Evolutionary conservation across 495 filamentous ascomycete genomes (phyloP).

Genomic region (Tuber indicum): DNA sequence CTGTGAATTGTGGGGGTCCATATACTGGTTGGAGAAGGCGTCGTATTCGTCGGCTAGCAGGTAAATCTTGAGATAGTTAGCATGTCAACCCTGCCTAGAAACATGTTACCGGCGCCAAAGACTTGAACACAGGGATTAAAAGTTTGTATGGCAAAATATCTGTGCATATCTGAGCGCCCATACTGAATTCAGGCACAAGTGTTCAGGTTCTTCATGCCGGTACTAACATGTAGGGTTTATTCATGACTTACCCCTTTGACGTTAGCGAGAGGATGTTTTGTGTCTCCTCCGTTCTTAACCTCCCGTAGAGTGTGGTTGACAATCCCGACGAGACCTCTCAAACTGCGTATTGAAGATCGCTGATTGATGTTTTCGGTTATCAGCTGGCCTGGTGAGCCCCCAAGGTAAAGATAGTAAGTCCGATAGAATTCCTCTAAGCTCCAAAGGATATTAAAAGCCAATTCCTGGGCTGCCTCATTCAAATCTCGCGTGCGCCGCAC

Average conservation of each 20-base stretch:
- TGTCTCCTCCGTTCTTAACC: neutral
- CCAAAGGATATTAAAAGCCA: neutral
- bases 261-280: constrained; percentile 1
- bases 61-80: neutral
- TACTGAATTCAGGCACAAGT: too few relatives aligned
- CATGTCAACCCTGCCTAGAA: neutral
- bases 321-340: neutral
- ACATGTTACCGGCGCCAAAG: too few relatives aligned
- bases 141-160: too few relatives aligned
- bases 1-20: constrained; percentile 1
- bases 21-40: constrained; percentile 5
- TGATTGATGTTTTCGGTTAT: neutral
- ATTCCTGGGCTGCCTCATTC: neutral
- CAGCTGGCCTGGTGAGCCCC: neutral
- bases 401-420: neutral
- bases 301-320: neutral
- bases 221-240: neutral
- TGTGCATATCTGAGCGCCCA: too few relatives aligned
- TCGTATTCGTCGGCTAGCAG: too few relatives aligned
- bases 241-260: constrained; percentile 9
- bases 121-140: too few relatives aligned
- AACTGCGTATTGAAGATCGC: neutral
- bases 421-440: constrained; percentile 5
- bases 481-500: neutral
- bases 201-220: too few relatives aligned